A percentile compares a stretch with the other conserved stretches of the same genome.
phyloP scores from a whole-genome alignment of 192 early-diverging fungal genomes.

The Spizellomyces punctatus region DNA sequence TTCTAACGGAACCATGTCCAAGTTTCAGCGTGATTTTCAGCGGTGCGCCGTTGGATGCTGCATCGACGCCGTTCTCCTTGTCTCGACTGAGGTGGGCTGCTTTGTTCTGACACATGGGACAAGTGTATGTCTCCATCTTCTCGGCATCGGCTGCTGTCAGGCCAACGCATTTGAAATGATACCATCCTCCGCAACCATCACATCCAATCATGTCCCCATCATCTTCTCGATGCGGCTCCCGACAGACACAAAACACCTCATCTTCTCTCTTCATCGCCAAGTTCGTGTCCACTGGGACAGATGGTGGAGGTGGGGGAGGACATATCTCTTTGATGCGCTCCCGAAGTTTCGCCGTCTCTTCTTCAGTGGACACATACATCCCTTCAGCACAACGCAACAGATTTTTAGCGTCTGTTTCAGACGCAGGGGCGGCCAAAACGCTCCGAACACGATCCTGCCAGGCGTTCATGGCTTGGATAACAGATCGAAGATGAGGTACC shows the following conservation, averaged over 20 bases:
- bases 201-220: conserved; percentile 75
- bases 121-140: conserved; percentile 65
- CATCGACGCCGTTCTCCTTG: neutral
- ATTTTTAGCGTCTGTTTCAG: neutral
- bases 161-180: conserved; percentile 73
- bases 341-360: conserved; percentile 4
- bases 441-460: conserved; percentile 17
- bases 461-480: conserved; percentile 3
- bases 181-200: conserved; percentile 77
- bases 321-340: neutral
- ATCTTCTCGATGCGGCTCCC: conserved; percentile 50
- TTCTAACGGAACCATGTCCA: neutral
- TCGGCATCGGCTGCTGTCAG: conserved; percentile 57
- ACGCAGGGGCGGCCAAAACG: neutral
- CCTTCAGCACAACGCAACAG: conserved; percentile 25
- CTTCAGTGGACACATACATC: conserved; percentile 3
- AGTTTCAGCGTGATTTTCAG: conserved; percentile 1
- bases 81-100: too few species aligned
- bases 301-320: neutral
- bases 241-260: conserved; percentile 66
- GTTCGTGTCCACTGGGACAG: neutral
- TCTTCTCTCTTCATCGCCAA: neutral
- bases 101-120: conserved; percentile 50
- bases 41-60: neutral
- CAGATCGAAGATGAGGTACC: conserved; percentile 12